Conservation (phyloP, 305 asterid species). For the Plantago rigida region DNA sequence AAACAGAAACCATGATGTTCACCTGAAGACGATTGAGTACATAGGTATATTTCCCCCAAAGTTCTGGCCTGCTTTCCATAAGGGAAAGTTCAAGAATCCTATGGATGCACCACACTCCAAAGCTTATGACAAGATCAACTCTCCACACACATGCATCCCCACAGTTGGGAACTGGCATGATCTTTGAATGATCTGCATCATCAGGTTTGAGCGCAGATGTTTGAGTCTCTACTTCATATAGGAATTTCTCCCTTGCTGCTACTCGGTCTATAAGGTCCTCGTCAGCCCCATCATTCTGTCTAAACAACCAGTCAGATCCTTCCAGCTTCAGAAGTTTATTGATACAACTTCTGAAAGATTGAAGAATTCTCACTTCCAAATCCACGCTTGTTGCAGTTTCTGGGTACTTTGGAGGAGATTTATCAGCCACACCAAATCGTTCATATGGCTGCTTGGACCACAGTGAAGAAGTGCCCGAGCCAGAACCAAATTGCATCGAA, state of each 20-base stretch:
- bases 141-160: constrained; percentile 92
- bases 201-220: constrained; percentile 28
- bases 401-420: constrained; percentile 33
- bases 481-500: constrained; percentile 45
- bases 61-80: constrained; percentile 93
- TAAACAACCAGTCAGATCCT: constrained; percentile 85
- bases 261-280: constrained; percentile 89
- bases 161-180: constrained; percentile 70
- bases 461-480: constrained; percentile 49
- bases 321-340: constrained; percentile 73
- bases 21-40: constrained; percentile 98
- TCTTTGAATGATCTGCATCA: constrained; percentile 51
- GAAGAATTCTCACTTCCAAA: constrained; percentile 71
- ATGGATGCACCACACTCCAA: constrained; percentile 96
- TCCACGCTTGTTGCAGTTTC: constrained; percentile 44
- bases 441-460: constrained; percentile 87
- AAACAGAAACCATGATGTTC: not conserved
- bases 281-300: constrained; percentile 82
- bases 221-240: constrained; percentile 57
- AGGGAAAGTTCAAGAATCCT: constrained; percentile 84
- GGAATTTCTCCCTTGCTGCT: constrained; percentile 74
- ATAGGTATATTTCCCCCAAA: constrained; percentile 92
- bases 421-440: constrained; percentile 83
- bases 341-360: constrained; percentile 70
- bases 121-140: constrained; percentile 67